Evolutionary conservation across 129 eudicot genomes (phyloP).

Genomic region (Oenanthe sinensis): DNA sequence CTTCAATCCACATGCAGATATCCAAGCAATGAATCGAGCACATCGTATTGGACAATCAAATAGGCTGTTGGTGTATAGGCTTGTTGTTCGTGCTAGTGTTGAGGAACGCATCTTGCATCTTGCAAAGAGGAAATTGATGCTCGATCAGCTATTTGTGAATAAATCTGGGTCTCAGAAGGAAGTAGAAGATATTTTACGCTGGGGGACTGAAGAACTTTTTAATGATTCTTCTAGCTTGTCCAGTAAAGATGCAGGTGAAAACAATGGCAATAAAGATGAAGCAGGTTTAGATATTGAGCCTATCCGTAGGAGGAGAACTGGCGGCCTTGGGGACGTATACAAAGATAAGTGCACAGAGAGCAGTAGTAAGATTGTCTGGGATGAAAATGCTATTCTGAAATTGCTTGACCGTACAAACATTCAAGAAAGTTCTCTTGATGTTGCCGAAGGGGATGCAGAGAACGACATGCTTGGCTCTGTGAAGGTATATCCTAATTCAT

Average conservation of each 20-base stretch:
- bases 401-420: conserved; percentile 88
- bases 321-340: conserved; percentile 93
- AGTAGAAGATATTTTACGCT: conserved; percentile 81
- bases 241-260: conserved; percentile 48
- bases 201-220: conserved; percentile 96
- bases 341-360: conserved; percentile 82
- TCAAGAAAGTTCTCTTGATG: conserved; percentile 47
- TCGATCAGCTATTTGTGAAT: conserved; percentile 91
- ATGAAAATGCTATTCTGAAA: conserved; percentile 67
- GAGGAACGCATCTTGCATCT: conserved; percentile 96
- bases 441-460: conserved; percentile 67
- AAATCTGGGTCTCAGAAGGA: conserved; percentile 90
- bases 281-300: conserved; percentile 41
- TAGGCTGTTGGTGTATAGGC: conserved; percentile 80
- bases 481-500: conserved; percentile 39
- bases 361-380: conserved; percentile 69
- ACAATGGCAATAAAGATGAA: conserved; percentile 36
- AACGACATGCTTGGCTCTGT: conserved; percentile 98
- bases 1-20: conserved; percentile 95
- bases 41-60: conserved; percentile 95
- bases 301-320: conserved; percentile 51
- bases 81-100: conserved; percentile 96
- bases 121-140: conserved; percentile 92
- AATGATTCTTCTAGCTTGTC: conserved; percentile 36
- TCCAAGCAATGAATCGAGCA: conserved; percentile 98